These are phyloP conservation scores for Salvia rosmarinus DNA, from an alignment of 257 asterid genomes.

Conservation along the genomic window DNA sequence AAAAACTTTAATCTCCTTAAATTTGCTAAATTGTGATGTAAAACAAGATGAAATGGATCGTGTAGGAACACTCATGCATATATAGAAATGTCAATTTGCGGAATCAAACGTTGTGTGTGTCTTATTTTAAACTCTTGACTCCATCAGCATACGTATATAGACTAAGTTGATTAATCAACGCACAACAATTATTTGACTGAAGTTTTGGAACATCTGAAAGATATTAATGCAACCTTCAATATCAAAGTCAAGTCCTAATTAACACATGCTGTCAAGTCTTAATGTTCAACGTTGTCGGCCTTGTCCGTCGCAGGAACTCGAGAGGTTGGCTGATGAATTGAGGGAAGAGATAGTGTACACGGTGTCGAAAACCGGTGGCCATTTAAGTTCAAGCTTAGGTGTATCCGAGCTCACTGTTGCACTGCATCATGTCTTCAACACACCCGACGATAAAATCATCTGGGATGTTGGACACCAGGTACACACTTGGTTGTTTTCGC, in stretches of 20 bases:
- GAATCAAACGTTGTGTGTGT: neutral
- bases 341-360: conserved; percentile 65
- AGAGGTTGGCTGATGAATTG: conserved; percentile 52
- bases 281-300: neutral
- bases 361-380: conserved; percentile 74
- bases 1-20: too few species aligned
- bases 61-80: too few species aligned
- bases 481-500: too few species aligned
- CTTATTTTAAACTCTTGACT: neutral
- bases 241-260: too few species aligned
- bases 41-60: too few species aligned
- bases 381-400: conserved; percentile 67
- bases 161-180: neutral
- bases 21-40: too few species aligned
- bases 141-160: neutral
- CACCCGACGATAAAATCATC: conserved; percentile 72
- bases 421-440: conserved; percentile 68
- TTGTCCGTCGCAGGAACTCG: conserved; percentile 46
- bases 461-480: conserved; percentile 91
- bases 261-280: neutral
- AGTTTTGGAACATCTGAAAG: neutral
- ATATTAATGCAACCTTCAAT: neutral
- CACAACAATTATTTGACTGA: neutral
- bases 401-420: conserved; percentile 75
- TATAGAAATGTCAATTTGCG: too few species aligned